Conservation (phyloP, 306 rosid genomes). For the Medicago truncatula region MtrunA17r5.0-ANR NC_053042.1:40849001-40849500, state of each 20-base stretch:
- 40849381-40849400: too few relatives aligned
- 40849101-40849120: conserved; percentile 81
- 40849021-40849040: neutral
- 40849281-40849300: conserved; percentile 41
- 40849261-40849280: conserved; percentile 82
- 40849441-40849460: conserved; percentile 86
- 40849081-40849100: conserved; percentile 92
- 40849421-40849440: conserved; percentile 94
- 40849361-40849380: too few relatives aligned
- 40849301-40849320: neutral
- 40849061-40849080: conserved; percentile 78
- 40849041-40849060: neutral
- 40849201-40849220: conserved; percentile 90
- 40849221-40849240: conserved; percentile 90
- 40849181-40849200: conserved; percentile 61
- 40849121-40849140: conserved; percentile 68
- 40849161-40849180: conserved; percentile 53
- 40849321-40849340: neutral
- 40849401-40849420: neutral
- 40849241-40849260: conserved; percentile 82
- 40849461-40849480: conserved; percentile 65
- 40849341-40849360: too few relatives aligned
- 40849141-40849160: conserved; percentile 84
- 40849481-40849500: conserved; percentile 68
- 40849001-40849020: neutral